Conservation (phyloP, 1,139 yeast genomes). For the Geotrichum citri-aurantii region DNA sequence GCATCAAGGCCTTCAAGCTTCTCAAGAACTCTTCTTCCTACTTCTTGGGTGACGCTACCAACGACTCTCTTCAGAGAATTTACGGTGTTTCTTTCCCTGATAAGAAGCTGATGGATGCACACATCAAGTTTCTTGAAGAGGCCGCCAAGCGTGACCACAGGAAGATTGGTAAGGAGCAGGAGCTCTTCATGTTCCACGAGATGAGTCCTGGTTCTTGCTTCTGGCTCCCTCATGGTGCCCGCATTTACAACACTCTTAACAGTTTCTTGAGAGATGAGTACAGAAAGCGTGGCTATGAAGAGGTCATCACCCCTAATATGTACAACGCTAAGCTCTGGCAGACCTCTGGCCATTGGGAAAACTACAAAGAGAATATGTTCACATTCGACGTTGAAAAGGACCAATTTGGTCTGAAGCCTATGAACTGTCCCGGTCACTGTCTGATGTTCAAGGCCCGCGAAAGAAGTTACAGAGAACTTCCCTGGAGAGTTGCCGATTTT, state of each 20-base stretch:
- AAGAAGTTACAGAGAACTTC: slow-evolving; percentile 89
- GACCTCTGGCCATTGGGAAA: slow-evolving; percentile 97
- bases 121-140: slow-evolving; percentile 89
- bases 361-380: slow-evolving; percentile 95
- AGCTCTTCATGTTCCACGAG: slow-evolving; percentile 89
- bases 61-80: slow-evolving; percentile 94
- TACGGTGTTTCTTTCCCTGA: slow-evolving; percentile 99
- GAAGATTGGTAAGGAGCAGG: slow-evolving; percentile 94
- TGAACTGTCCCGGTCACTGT: slow-evolving; percentile 92
- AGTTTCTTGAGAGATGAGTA: slow-evolving; percentile 77
- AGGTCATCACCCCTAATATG: slow-evolving; percentile 97
- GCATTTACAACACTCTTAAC: slow-evolving; percentile 82
- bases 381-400: slow-evolving; percentile 94
- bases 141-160: slow-evolving; percentile 98
- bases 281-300: slow-evolving; percentile 89
- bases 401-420: slow-evolving; percentile 78
- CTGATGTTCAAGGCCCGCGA: slow-evolving; percentile 79
- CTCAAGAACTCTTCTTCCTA: slow-evolving; percentile 95
- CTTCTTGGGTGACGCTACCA: slow-evolving; percentile 86
- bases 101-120: slow-evolving; percentile 93
- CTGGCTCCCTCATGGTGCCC: slow-evolving; percentile 98
- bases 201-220: slow-evolving; percentile 95
- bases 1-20: slow-evolving; percentile 88
- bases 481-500: slow-evolving; percentile 94
- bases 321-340: slow-evolving; percentile 94